A percentile compares a stretch with the other conserved stretches of the same genome.
phyloP scores from a whole-genome alignment of 1,284 basidiomycete genomes.

The Ustilago tritici region DNA sequence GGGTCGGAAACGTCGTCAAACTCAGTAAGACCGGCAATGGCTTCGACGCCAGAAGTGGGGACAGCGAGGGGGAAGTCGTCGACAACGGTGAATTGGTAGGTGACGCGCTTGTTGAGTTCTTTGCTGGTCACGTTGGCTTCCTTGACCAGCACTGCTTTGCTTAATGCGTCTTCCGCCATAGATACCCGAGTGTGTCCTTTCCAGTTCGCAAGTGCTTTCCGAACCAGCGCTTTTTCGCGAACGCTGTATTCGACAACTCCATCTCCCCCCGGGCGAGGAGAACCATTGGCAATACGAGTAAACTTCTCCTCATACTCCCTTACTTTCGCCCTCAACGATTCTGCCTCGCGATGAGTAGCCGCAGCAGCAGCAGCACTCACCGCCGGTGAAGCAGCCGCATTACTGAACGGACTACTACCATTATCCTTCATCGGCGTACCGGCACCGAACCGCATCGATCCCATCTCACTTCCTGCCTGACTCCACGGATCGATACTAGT shows the following conservation, averaged over 20 bases:
- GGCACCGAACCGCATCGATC: constrained; percentile 33
- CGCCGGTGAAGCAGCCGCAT: constrained; percentile 20
- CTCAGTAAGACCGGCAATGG: constrained; percentile 83
- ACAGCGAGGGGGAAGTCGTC: constrained; percentile 83
- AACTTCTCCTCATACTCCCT: constrained; percentile 63
- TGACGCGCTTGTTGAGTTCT: constrained; percentile 80
- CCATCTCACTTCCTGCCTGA: constrained; percentile 54
- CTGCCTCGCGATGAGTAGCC: constrained; percentile 44
- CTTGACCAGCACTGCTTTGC: constrained; percentile 86
- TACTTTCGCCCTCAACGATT: constrained; percentile 55
- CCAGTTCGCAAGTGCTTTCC: constrained; percentile 86
- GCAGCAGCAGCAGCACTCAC: constrained; percentile 6
- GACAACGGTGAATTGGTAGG: constrained; percentile 90
- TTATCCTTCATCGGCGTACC: constrained; percentile 40
- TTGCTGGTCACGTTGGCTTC: constrained; percentile 81
- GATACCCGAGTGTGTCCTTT: constrained; percentile 72
- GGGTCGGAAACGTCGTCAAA: constrained; percentile 78
- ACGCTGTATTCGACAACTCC: constrained; percentile 40
- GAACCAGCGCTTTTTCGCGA: constrained; percentile 58
- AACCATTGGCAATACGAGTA: constrained; percentile 36
- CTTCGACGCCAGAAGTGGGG: constrained; percentile 83
- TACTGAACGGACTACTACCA: not conserved
- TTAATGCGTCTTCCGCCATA: constrained; percentile 89
- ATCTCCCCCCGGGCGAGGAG: constrained; percentile 32
- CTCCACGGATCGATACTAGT: constrained; percentile 65